Evolutionary conservation across 2,329 filamentous ascomycete genomes (phyloP), one percentile per base, ranked within the genome.

Genomic region (Scopulariopsis brevicaulis): DNA sequence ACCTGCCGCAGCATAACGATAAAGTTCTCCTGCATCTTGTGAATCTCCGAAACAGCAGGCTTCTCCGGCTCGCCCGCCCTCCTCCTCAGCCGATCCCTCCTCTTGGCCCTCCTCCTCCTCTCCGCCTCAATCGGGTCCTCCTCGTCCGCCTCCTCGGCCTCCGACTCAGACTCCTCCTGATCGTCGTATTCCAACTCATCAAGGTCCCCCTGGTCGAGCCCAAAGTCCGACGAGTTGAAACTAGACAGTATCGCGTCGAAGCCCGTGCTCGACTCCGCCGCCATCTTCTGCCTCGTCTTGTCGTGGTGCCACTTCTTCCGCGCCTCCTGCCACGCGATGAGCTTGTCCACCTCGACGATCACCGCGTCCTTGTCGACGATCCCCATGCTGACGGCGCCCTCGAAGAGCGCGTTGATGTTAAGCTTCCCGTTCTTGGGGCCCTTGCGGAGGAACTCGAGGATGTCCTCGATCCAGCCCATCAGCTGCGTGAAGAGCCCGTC

Each of bases 251-350:
- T 71, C 59, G 79, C 71, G 28, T 77, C 77, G 20, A 73, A 71
- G 56, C 74, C 75, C 11, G 69, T 69, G 43, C 76, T 75, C 40
- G 58, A 58, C 66, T 93, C 91, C 2, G 90, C 91, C 0, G 94
- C 94, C 94, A 99, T 97, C 79, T 99, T 99, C 75, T 97, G 94
- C 57, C 92, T 79, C 10, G 94, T 99, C 79, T 99, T 99, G 73
- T 96, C 90, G 61, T 93, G 85, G 69, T 99, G 94, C 94, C 94
- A 99, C 74, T 93, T 93, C 79, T 99, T 97, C 58, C 94, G 80
- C 50, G 90, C 89, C 68, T 92, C 90, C 71, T 99, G 94, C 94
- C 94, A 99, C 54, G 86, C 79, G 64, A 99, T 94, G 55, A 99
- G 77, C 34, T 81, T 76, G 66, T 97, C 84, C 66, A 97, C 92